Conservation (phyloP, 305 asterid species). For the Salvia sclarea region DNA sequence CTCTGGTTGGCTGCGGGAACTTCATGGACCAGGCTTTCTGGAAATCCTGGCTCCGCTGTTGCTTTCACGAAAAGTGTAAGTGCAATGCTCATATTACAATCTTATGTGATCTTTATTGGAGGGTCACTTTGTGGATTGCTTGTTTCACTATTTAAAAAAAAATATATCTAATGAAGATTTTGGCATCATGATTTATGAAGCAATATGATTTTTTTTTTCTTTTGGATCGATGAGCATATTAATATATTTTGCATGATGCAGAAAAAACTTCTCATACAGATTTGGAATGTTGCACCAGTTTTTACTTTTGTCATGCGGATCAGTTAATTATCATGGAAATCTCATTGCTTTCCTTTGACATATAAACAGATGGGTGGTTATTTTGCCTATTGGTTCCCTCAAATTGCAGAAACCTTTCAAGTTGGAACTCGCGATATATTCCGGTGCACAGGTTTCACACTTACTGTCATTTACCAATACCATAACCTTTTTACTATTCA, state of each 20-base stretch:
- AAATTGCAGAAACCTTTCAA: constrained; percentile 68
- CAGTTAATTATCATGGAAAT: not conserved
- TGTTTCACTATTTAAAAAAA: not conserved
- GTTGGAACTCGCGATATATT: constrained; percentile 91
- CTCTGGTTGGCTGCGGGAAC: constrained; percentile 88
- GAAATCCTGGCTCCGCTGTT: constrained; percentile 77
- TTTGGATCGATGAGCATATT: not conserved
- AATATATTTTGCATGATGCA: constrained; percentile 1
- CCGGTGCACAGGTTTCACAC: constrained; percentile 57
- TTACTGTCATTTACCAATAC: constrained; percentile 13
- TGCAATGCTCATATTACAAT: constrained; percentile 24
- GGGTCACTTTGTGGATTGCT: not conserved
- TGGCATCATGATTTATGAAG: constrained; percentile 3
- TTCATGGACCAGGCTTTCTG: constrained; percentile 83
- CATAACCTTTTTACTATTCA: not conserved
- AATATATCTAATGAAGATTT: not conserved
- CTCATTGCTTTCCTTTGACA: constrained; percentile 9
- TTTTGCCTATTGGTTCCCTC: constrained; percentile 82
- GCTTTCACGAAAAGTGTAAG: constrained; percentile 92
- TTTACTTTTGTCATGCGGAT: constrained; percentile 6
- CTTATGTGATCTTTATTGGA: not conserved
- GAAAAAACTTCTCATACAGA: not conserved
- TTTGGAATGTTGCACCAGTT: not conserved
- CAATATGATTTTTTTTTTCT: not conserved
- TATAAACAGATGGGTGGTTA: constrained; percentile 79